A percentile compares a stretch with the other conserved stretches of the same genome.
Evolutionary conservation across 129 eudicot species (phyloP).

Genomic region (Flaveria robusta): DNA sequence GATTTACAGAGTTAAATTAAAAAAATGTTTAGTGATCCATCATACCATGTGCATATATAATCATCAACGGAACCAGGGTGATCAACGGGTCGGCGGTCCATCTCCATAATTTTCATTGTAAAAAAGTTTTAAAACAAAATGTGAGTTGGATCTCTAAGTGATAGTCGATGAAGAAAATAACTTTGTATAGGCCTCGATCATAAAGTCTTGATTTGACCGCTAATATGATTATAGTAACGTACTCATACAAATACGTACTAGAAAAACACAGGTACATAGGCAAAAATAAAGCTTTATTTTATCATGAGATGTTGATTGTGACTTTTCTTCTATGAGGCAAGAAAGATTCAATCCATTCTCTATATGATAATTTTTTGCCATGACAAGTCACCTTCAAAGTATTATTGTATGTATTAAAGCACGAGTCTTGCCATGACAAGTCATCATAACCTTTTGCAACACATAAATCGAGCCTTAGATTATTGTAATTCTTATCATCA

Average conservation of each 20-base stretch:
- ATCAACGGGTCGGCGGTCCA: too few species aligned
- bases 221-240: background rate
- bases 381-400: conserved; percentile 13
- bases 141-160: background rate
- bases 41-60: background rate
- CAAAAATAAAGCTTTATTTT: background rate
- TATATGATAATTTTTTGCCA: background rate
- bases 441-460: background rate
- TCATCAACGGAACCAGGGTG: too few species aligned
- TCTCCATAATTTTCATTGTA: too few species aligned
- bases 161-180: background rate
- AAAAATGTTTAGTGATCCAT: background rate
- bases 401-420: conserved; percentile 12
- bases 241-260: background rate
- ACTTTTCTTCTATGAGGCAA: background rate
- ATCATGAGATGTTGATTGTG: background rate
- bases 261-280: background rate
- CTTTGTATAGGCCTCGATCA: background rate
- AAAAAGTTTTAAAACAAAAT: background rate
- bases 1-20: background rate
- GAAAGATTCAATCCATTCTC: background rate
- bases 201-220: background rate
- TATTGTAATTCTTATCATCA: background rate
- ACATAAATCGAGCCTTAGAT: background rate
- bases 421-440: background rate